Conservation (phyloP, 352 stramenopile species). For the Globisporangium paddicum region DNA sequence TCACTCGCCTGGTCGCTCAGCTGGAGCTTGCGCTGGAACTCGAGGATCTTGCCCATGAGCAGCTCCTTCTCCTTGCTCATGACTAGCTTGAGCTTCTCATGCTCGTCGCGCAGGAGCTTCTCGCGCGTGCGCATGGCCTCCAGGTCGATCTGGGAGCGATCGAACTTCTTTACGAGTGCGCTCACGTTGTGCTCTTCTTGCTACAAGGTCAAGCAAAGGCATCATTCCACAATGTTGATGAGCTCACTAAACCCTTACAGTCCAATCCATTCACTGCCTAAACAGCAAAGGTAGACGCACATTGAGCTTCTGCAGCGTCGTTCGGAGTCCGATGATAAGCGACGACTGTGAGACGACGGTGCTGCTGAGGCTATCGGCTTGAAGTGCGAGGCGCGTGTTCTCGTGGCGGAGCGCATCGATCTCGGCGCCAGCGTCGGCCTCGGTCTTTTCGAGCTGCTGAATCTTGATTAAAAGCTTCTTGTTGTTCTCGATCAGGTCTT, state of each 20-base stretch:
- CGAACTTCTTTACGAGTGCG: slow-evolving; percentile 38
- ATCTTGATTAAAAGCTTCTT: slow-evolving; percentile 66
- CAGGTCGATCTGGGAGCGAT: slow-evolving; percentile 45
- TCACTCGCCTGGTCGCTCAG: slow-evolving; percentile 20
- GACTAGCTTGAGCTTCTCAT: slow-evolving; percentile 33
- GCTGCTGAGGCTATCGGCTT: slow-evolving; percentile 39
- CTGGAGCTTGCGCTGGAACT: slow-evolving; percentile 49
- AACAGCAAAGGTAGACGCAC: slow-evolving; percentile 16
- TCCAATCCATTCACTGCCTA: background rate
- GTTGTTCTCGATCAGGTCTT: slow-evolving; percentile 63
- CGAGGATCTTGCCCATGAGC: slow-evolving; percentile 52
- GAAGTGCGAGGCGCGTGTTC: slow-evolving; percentile 29
- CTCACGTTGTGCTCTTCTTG: slow-evolving; percentile 41
- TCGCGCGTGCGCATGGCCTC: slow-evolving; percentile 43
- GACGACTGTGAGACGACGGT: slow-evolving; percentile 54
- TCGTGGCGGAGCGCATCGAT: slow-evolving; percentile 33
- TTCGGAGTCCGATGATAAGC: slow-evolving; percentile 51
- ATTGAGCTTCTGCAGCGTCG: slow-evolving; percentile 42
- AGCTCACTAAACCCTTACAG: too few species aligned
- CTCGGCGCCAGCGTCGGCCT: slow-evolving; percentile 32
- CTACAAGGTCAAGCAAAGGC: slow-evolving; percentile 22
- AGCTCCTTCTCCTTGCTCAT: slow-evolving; percentile 45
- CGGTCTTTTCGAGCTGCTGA: slow-evolving; percentile 48
- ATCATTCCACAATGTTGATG: too few species aligned
- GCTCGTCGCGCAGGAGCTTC: slow-evolving; percentile 46